phyloP scores from a whole-genome alignment of 306 rosid species.

The Prunus campanulata region DNA sequence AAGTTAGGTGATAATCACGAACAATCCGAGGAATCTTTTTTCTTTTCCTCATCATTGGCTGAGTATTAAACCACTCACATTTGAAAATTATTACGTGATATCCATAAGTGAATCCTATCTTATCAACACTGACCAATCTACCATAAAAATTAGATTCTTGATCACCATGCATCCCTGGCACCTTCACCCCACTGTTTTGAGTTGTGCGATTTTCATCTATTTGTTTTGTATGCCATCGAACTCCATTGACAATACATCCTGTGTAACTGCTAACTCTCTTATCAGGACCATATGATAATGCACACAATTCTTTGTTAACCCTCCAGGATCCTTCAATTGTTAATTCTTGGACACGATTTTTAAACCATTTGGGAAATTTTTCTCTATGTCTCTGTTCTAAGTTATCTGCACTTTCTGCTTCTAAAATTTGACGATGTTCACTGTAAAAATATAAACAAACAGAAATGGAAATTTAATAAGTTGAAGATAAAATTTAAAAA shows the following conservation, averaged over 20 bases:
- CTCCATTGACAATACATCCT: neutral
- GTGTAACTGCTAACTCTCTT: neutral
- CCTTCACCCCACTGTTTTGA: neutral
- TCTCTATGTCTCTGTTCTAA: neutral
- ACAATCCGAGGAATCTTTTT: neutral
- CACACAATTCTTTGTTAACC: neutral
- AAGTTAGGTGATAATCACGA: neutral
- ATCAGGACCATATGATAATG: neutral
- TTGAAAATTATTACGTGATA: neutral
- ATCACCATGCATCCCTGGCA: neutral
- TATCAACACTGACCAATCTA: neutral
- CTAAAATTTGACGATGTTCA: neutral
- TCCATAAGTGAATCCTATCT: neutral
- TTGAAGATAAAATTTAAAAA: no score
- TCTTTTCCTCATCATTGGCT: neutral
- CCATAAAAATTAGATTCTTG: neutral
- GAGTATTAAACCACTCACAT: constrained; percentile 10
- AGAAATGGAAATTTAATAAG: no score
- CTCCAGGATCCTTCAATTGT: no score
- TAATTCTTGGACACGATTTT: neutral
- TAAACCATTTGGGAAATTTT: neutral
- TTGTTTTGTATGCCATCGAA: neutral
- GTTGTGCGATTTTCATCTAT: neutral
- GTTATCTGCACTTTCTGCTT: neutral
- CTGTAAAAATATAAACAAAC: neutral